phyloP scores from a whole-genome alignment of 225 moss, liverwort and hornwort species.

The Polytrichum commune region DNA sequence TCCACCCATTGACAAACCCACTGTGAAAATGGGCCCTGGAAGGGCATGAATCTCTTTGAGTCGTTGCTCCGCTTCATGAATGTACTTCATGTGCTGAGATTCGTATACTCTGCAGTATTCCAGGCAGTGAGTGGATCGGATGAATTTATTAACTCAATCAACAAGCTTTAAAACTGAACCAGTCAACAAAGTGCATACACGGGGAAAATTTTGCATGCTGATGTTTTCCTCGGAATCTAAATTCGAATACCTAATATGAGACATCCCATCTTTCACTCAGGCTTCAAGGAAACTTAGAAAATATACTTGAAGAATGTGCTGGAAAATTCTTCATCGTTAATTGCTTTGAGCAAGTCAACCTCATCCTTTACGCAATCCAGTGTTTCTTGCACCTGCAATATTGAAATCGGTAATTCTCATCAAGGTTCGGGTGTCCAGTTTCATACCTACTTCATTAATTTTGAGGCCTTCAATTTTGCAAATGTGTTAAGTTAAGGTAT shows the following conservation, averaged over 20 bases:
- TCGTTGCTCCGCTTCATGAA: constrained; percentile 61
- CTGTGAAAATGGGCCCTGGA: constrained; percentile 66
- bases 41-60: constrained; percentile 55
- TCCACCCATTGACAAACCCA: constrained; percentile 79
- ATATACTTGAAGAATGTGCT: background rate
- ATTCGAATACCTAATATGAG: too few species aligned
- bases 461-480: background rate
- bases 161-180: too few species aligned
- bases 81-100: constrained; percentile 54
- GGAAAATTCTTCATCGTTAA: constrained; percentile 61
- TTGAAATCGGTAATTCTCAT: background rate
- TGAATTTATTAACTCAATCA: too few species aligned
- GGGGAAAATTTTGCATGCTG: too few species aligned
- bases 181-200: too few species aligned
- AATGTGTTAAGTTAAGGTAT: background rate
- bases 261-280: too few species aligned
- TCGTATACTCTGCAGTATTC: constrained; percentile 41
- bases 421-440: too few species aligned
- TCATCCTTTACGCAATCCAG: constrained; percentile 28
- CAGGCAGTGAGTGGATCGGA: background rate
- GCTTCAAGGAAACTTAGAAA: background rate
- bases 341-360: constrained; percentile 42
- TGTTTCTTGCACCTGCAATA: constrained; percentile 45
- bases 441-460: too few species aligned
- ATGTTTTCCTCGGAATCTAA: too few species aligned